Base-by-base conservation (phyloP, 2,329 filamentous ascomycete species). In the Elsinoe australis region DNA sequence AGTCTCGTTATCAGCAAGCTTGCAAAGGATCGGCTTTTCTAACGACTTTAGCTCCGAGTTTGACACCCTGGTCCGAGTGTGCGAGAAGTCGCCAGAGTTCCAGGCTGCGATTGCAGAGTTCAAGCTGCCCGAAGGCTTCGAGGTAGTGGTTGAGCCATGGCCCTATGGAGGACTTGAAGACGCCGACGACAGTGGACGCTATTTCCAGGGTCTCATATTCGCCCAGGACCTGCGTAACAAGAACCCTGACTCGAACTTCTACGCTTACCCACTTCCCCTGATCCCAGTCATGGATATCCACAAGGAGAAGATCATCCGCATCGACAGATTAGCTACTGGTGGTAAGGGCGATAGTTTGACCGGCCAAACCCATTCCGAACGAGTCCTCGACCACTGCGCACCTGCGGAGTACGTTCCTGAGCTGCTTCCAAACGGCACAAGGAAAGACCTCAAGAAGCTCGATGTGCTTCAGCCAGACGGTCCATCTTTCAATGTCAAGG, bases 391-490 rank as follows among this genome's bases (percentile, higher is more conserved):
- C 49, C 75, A 78, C 55, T 78, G 74, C 59, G 65, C 65, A 26
- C 59, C 65, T 4, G 68, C 69, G 0, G 76, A 79, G 52, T 79
- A 79, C 28, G 55, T 60, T 24, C 59, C 59, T 3, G 67, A 72
- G 47, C 52, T 71, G 6, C 53, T 70, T 1, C 52, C 58, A 4
- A 61, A 63, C 6, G 67, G 64, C 4, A 52, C 58, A 1, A 58
- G 70, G 15, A 62, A 65, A 35, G 68, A 70, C 48, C 57, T 71
- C 12, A 87, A 85, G 64, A 83, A 83, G 4, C 75, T 88, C 58
- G 78, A 86, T 55, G 79, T 90, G 36, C 72, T 78, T 1, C 85
- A 90, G 53, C 79, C 79, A 0, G 77, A 85, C 22, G 83, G 83
- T 0, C 74, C 82, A 0, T 83, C 78, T 1, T 87, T 87, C 63